Evolutionary conservation across 768 basidiomycete species (phyloP).

Genomic region (Pleurotus salmoneostramineus): DNA sequence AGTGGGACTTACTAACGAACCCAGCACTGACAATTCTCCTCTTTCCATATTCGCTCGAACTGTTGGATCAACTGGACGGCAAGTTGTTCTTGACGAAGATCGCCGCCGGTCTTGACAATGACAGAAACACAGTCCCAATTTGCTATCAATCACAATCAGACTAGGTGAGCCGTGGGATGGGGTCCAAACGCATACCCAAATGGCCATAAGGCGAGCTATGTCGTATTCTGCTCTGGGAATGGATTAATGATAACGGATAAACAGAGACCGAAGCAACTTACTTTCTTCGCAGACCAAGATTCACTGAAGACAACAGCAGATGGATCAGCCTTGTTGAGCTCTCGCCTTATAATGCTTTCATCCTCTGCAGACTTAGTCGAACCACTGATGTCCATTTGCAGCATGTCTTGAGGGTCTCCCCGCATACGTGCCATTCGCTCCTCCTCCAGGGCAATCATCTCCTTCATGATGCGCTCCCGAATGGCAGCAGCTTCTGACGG

Average conservation of each 20-base stretch:
- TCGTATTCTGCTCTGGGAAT: slow-evolving; percentile 75
- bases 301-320: slow-evolving; percentile 95
- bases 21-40: slow-evolving; percentile 92
- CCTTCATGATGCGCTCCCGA: slow-evolving; percentile 93
- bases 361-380: slow-evolving; percentile 77
- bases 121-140: slow-evolving; percentile 92
- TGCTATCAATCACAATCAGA: slow-evolving; percentile 22
- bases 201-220: slow-evolving; percentile 96
- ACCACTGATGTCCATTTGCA: slow-evolving; percentile 52
- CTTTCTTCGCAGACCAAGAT: slow-evolving; percentile 93
- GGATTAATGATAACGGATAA: neutral
- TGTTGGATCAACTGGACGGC: slow-evolving; percentile 93
- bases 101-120: slow-evolving; percentile 97
- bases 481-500: slow-evolving; percentile 85
- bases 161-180: neutral
- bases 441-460: slow-evolving; percentile 96
- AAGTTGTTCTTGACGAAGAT: slow-evolving; percentile 94
- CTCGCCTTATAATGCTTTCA: slow-evolving; percentile 88
- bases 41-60: slow-evolving; percentile 92
- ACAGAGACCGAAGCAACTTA: slow-evolving; percentile 20
- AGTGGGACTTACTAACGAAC: slow-evolving; percentile 69
- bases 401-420: slow-evolving; percentile 61
- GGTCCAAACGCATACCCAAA: slow-evolving; percentile 49
- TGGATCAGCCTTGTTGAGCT: slow-evolving; percentile 93
- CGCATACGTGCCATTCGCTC: slow-evolving; percentile 94